phyloP scores from a whole-genome alignment of 495 filamentous ascomycete genomes.

The Lentithecium fluviatile region DNA sequence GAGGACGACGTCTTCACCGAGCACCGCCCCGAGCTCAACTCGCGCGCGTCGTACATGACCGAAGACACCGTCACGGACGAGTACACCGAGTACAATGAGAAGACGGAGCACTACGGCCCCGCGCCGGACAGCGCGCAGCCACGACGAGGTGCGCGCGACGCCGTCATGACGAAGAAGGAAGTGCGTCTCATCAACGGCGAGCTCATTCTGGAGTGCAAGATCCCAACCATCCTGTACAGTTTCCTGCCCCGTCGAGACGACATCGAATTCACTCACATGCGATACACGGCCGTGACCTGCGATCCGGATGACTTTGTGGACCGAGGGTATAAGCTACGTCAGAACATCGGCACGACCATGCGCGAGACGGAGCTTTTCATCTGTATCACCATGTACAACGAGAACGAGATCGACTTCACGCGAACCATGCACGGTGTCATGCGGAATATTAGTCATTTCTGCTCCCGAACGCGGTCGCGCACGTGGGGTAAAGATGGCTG shows the following conservation, averaged over 20 bases:
- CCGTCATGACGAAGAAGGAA: slow-evolving; percentile 90
- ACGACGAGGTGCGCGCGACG: slow-evolving; percentile 75
- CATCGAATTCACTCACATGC: slow-evolving; percentile 98
- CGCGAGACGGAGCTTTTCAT: slow-evolving; percentile 98
- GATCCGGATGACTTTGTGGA: slow-evolving; percentile 93
- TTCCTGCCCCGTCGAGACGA: slow-evolving; percentile 91
- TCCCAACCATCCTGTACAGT: slow-evolving; percentile 93
- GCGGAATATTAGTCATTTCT: slow-evolving; percentile 96
- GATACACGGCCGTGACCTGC: slow-evolving; percentile 99
- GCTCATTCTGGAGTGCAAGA: slow-evolving; percentile 97
- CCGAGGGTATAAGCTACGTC: slow-evolving; percentile 89
- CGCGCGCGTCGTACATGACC: slow-evolving; percentile 63
- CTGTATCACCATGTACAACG: slow-evolving; percentile 99
- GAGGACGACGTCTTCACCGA: slow-evolving; percentile 73
- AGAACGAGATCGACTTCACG: slow-evolving; percentile 93
- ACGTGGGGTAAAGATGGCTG: slow-evolving; percentile 98
- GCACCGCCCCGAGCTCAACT: slow-evolving; percentile 51
- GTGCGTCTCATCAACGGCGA: slow-evolving; percentile 96
- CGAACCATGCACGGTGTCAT: slow-evolving; percentile 99
- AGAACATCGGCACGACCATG: slow-evolving; percentile 80
- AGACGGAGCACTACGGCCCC: slow-evolving; percentile 70
- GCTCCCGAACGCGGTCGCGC: slow-evolving; percentile 82
- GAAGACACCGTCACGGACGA: slow-evolving; percentile 66
- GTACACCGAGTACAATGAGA: slow-evolving; percentile 45
- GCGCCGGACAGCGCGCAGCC: slow-evolving; percentile 83